These are phyloP conservation scores for Diutina siamensis DNA, from an alignment of 1,139 yeast genomes.

Conservation along the genomic window DNA sequence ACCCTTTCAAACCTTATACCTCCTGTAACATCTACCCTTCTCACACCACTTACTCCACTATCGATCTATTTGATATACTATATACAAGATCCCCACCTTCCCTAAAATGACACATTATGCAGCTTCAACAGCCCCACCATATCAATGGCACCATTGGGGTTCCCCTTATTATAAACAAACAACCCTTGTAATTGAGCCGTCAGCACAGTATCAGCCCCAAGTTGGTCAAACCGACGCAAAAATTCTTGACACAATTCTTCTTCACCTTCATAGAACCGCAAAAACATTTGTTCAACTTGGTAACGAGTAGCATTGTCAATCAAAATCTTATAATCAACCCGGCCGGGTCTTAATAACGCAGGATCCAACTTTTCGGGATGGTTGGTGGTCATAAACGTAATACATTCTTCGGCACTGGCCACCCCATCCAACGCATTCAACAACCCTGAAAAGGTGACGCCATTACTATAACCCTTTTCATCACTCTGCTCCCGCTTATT, in stretches of 20 bases:
- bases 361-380: slow-evolving; percentile 91
- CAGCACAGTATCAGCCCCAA: slow-evolving; percentile 45
- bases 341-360: slow-evolving; percentile 81
- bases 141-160: slow-evolving; percentile 63
- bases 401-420: slow-evolving; percentile 94
- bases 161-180: slow-evolving; percentile 83
- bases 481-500: slow-evolving; percentile 65
- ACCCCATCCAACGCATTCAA: slow-evolving; percentile 94
- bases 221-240: slow-evolving; percentile 35
- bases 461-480: slow-evolving; percentile 67
- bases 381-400: slow-evolving; percentile 96
- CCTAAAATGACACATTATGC: slow-evolving; percentile 23
- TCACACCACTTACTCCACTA: too few relatives aligned
- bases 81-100: too few relatives aligned
- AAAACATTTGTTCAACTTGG: slow-evolving; percentile 76
- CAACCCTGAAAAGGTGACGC: slow-evolving; percentile 91
- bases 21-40: too few relatives aligned
- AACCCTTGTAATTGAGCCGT: slow-evolving; percentile 95
- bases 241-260: slow-evolving; percentile 50
- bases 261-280: slow-evolving; percentile 73
- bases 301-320: slow-evolving; percentile 76
- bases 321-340: slow-evolving; percentile 76
- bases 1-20: too few relatives aligned
- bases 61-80: too few relatives aligned
- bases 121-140: slow-evolving; percentile 40